Base-by-base conservation (phyloP, 192 early-diverging fungal genomes). In the Diversispora epigaea region DNA sequence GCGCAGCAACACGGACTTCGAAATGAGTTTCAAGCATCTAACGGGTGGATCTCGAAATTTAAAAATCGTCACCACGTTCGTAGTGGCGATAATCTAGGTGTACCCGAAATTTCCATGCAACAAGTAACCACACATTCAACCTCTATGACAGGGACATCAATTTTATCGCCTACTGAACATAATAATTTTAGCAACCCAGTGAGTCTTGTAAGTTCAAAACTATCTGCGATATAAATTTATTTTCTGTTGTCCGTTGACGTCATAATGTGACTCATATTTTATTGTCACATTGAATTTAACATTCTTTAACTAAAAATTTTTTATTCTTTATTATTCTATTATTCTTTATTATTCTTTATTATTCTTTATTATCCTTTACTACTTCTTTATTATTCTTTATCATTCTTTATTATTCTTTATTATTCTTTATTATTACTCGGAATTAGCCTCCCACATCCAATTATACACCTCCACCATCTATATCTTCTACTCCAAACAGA, bases 31-130 rank as follows among this genome's bases (percentile, higher is more conserved):
- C 73, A 74, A 50, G 73, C 73, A 12, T 74, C 73, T 15, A 74
- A 74, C 41, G 73, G 73, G 32, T 74, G 73, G 73, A 74, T 74
- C 49, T 63, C 73, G 41, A 74, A 74, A 46, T 74, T 74, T 15
- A 74, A 74, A 49, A 50, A 40, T 32, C 58, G 73, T 62, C 73
- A 74, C 32, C 72, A 62, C 7, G 45, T 64, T 41, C 73, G 60
- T 52, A 49, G 46, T 64, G 40, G 62, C 21, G 62, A 74, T 19
- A 62, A 22, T 49, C 21, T 15, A 40, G 62, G 32, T 46, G 39
- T 47, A 0, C 19, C 56, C 3, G 73, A 74, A 39, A 46, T 74
- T 21, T 74, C 73, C 11, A 39, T 74, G 25, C 25, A 32, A 54
- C 62, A 62, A n/a, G 46, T 64, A 39, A 64, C 9, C 39, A 12